Conservation (phyloP, 495 filamentous ascomycete genomes). For the Podospora comata region DNA sequence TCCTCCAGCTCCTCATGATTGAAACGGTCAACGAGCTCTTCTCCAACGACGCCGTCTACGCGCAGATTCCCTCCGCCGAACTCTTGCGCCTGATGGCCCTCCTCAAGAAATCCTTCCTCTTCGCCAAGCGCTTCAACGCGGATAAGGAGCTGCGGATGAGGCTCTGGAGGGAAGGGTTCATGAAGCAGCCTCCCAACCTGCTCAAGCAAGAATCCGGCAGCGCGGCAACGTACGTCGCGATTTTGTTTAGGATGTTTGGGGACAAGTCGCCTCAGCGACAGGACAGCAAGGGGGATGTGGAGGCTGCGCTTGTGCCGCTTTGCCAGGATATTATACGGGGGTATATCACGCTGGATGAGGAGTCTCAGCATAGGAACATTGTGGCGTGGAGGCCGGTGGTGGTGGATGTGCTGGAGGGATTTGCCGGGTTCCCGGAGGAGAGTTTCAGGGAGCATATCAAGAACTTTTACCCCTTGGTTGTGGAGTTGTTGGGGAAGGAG, state of each 20-base stretch:
- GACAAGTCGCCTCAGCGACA: conserved; percentile 80
- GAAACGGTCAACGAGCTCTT: conserved; percentile 98
- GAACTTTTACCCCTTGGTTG: conserved; percentile 78
- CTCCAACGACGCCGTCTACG: conserved; percentile 93
- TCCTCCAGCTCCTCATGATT: conserved; percentile 96
- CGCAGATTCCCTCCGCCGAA: conserved; percentile 82
- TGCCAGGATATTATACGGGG: conserved; percentile 87
- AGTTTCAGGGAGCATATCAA: conserved; percentile 76
- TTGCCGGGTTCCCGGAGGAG: conserved; percentile 77
- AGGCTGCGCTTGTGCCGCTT: conserved; percentile 86
- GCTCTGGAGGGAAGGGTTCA: conserved; percentile 95
- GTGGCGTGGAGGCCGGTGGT: conserved; percentile 95
- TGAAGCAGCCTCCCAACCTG: conserved; percentile 99
- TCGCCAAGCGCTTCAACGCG: conserved; percentile 94
- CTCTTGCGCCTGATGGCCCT: conserved; percentile 89
- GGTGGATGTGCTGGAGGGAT: conserved; percentile 95
- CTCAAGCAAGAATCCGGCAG: conserved; percentile 94
- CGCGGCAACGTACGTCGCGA: conserved; percentile 89
- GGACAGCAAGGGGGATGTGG: conserved; percentile 73
- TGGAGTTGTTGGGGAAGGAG: conserved; percentile 82
- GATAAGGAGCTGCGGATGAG: conserved; percentile 94
- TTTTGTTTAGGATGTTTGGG: conserved; percentile 94
- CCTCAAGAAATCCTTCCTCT: conserved; percentile 90
- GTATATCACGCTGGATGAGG: conserved; percentile 82
- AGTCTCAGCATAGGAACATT: conserved; percentile 93